Percentiles rank a stretch among this genome's conserved stretches.
phyloP scores from a whole-genome alignment of 192 early-diverging fungal species.

The Linnemannia schmuckeri region DNA sequence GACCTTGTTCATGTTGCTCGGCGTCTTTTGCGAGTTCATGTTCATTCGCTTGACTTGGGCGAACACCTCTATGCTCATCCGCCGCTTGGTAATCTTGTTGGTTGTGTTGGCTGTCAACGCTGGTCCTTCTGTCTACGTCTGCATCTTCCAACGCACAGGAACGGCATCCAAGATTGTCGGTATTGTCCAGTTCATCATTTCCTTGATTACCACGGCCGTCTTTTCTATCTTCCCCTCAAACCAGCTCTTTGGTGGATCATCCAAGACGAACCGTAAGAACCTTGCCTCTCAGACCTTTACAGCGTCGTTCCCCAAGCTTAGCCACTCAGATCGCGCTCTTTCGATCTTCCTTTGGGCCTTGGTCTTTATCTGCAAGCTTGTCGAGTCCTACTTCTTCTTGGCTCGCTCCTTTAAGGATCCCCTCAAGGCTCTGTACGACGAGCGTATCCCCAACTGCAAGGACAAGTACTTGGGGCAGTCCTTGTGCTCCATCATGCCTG shows the following conservation, averaged over 20 bases:
- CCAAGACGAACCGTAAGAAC: slow-evolving; percentile 54
- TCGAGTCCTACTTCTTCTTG: slow-evolving; percentile 89
- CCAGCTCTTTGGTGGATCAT: slow-evolving; percentile 62
- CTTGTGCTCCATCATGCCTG: slow-evolving; percentile 76
- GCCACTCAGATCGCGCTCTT: slow-evolving; percentile 72
- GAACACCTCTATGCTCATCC: slow-evolving; percentile 66
- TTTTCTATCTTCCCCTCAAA: slow-evolving; percentile 78
- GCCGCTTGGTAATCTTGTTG: slow-evolving; percentile 66
- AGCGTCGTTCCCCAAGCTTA: slow-evolving; percentile 80
- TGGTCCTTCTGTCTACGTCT: slow-evolving; percentile 72
- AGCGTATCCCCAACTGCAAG: slow-evolving; percentile 67
- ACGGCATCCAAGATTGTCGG: slow-evolving; percentile 71
- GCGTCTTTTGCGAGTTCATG: slow-evolving; percentile 75
- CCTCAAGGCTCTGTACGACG: slow-evolving; percentile 66
- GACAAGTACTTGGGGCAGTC: slow-evolving; percentile 68
- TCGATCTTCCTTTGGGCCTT: slow-evolving; percentile 79
- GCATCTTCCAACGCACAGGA: slow-evolving; percentile 59
- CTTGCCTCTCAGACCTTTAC: slow-evolving; percentile 73
- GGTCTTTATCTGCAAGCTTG: slow-evolving; percentile 80
- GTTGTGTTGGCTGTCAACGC: slow-evolving; percentile 73
- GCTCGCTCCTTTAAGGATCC: slow-evolving; percentile 85
- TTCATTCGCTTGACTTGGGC: slow-evolving; percentile 75
- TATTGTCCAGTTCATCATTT: slow-evolving; percentile 76
- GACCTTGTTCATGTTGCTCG: slow-evolving; percentile 74
- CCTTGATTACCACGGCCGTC: slow-evolving; percentile 73